Base-by-base conservation (phyloP, 768 basidiomycete species). In the Phanerochaete sordida region DNA sequence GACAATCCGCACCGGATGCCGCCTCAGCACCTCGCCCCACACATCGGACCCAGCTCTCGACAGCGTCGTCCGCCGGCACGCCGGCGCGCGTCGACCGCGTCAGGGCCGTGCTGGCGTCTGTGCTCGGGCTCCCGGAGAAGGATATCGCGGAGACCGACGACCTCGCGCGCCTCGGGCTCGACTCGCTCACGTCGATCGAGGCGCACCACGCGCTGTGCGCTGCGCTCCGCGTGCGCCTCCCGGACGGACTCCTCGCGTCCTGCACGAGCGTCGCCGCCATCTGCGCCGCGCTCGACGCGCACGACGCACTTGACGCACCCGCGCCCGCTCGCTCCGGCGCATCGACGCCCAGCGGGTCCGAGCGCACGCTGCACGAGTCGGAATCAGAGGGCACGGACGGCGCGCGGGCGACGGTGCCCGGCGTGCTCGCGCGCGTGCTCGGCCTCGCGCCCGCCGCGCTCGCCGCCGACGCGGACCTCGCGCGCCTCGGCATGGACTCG, bases 151-250 rank as follows among this genome's bases (percentile, higher is more conserved):
- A 82, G 28, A 78, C 80, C 19, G 66, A 70, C 0, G 77, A 82
- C 23, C 72, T 90, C 8, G 75, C 75, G 19, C 68, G 73, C 0
- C 74, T 88, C 15, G 87, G 88, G 2, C 70, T 89, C 23, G 86
- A 89, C 64, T 89, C 87, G 0, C 69, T 90, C 56, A 79, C 81
- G 23, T 81, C 83, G 1, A 85, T 89, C 58, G 88, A 90, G 64
- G 79, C 79, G 33, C 74, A 81, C 7, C 78, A 84, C 43, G 74
- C 74, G 0, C 65, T 88, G 43, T 74, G 75, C 60, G 69, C 70
- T 4, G 75, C 77, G 50, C 76, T 79, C 53, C 70, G 73, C 21
- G 59, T 80, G 31, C 68, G 75, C 3, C 65, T 88, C 11, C 79
- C 86, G 0, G 66, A 68, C 4, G 66, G 79, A 53, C 65, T 86